Evolutionary conservation across 2,329 filamentous ascomycete species (phyloP).

Genomic region (Aspergillus sergii): DNA sequence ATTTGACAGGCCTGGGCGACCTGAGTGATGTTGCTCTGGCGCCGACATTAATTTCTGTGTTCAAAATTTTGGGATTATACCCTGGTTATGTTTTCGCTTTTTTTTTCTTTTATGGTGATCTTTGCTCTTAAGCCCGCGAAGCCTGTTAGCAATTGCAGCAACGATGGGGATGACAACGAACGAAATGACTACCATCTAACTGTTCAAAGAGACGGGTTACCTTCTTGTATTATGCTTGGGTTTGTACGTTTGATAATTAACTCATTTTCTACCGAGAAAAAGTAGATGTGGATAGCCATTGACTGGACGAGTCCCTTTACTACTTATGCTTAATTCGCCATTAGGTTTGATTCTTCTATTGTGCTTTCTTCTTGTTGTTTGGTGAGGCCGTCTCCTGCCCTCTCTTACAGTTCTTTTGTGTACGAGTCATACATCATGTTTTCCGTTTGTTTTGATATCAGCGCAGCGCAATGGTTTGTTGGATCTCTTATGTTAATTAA

Average conservation of each 20-base stretch:
- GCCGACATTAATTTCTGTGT: constrained; percentile 27
- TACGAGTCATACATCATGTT: constrained; percentile 24
- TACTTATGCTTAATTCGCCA: constrained; percentile 17
- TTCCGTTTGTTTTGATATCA: constrained; percentile 27
- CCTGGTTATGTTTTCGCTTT: constrained; percentile 25
- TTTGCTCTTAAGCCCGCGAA: neutral
- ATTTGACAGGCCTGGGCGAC: constrained; percentile 9
- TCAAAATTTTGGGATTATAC: constrained; percentile 33
- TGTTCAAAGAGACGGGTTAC: constrained; percentile 10
- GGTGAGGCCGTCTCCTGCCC: constrained; percentile 19
- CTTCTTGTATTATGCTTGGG: constrained; percentile 27
- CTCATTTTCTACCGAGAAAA: neutral
- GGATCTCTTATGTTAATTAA: neutral
- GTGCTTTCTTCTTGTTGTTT: constrained; percentile 19
- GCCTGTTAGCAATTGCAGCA: neutral
- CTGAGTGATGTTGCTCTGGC: constrained; percentile 8
- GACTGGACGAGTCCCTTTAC: constrained; percentile 13
- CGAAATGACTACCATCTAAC: constrained; percentile 9
- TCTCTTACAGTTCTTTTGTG: constrained; percentile 17
- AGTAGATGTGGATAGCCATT: constrained; percentile 2
- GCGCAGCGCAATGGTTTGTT: constrained; percentile 20
- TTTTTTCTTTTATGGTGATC: constrained; percentile 15
- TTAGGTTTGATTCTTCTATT: constrained; percentile 23
- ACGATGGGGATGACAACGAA: constrained; percentile 4
- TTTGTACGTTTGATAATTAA: constrained; percentile 13